Conservation (phyloP, 176 grass and related monocot genomes). For the Rhynchospora tenuis region DNA sequence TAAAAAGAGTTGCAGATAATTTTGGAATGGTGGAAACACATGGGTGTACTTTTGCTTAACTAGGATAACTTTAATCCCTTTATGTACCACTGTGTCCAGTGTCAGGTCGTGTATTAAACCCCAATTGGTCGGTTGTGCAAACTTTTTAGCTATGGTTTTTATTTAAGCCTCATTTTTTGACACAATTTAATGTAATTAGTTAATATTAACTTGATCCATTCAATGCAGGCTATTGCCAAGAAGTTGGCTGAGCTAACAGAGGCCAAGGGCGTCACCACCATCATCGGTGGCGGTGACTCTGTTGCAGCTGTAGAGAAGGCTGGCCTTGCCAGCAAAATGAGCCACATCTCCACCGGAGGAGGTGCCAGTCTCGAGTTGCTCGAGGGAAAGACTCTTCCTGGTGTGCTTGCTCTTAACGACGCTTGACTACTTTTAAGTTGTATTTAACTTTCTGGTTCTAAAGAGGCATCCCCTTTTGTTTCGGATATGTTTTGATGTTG, state of each 20-base stretch:
- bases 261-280: constrained; percentile 63
- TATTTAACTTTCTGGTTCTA: constrained; percentile 18
- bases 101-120: background rate
- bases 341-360: constrained; percentile 90
- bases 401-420: constrained; percentile 82
- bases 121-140: background rate
- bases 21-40: too few relatives aligned
- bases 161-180: background rate
- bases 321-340: constrained; percentile 91
- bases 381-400: constrained; percentile 91
- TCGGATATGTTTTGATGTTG: background rate
- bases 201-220: background rate
- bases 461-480: background rate
- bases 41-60: too few relatives aligned
- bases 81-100: background rate
- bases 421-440: constrained; percentile 35
- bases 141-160: background rate
- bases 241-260: constrained; percentile 80
- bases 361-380: constrained; percentile 90
- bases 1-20: background rate
- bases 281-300: constrained; percentile 88
- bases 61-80: too few relatives aligned
- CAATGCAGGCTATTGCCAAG: constrained; percentile 67
- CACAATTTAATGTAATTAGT: background rate
- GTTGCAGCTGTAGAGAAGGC: constrained; percentile 96